Evolutionary conservation across 331 rosid species (phyloP).

Genomic region (Saraca asoca): DNA sequence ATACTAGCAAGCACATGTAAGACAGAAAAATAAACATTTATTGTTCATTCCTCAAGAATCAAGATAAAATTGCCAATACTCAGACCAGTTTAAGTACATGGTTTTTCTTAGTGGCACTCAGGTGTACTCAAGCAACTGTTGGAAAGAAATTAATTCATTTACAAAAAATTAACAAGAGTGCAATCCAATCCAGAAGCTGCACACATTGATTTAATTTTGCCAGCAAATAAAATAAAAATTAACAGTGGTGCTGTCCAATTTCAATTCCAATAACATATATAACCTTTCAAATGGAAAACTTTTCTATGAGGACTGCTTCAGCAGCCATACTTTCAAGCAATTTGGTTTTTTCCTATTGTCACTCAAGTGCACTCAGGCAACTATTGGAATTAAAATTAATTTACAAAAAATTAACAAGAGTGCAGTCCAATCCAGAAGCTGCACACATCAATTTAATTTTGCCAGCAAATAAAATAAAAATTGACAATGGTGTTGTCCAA

Average conservation of each 20-base stretch:
- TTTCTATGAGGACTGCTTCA: constrained; percentile 7
- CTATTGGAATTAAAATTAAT: neutral
- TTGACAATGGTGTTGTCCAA: too few species aligned
- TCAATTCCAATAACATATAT: neutral
- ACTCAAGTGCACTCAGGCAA: constrained; percentile 8
- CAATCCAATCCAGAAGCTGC: constrained; percentile 1
- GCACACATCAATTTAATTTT: constrained; percentile 1
- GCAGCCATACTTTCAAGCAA: too few species aligned
- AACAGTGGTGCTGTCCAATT: neutral
- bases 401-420: neutral
- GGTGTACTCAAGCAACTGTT: constrained; percentile 8
- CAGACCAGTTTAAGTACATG: neutral
- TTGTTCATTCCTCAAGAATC: constrained; percentile 9
- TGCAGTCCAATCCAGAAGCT: neutral
- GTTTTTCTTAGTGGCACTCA: constrained; percentile 1
- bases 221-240: too few species aligned
- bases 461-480: neutral
- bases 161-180: neutral
- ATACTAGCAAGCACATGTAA: constrained; percentile 18
- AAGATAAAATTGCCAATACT: neutral
- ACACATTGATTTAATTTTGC: constrained; percentile 5
- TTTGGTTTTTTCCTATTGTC: constrained; percentile 9
- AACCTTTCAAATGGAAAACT: constrained; percentile 18
- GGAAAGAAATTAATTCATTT: neutral
- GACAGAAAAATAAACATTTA: constrained; percentile 10